Conservation (phyloP, 306 rosid species). For the Vigna angularis region DNA sequence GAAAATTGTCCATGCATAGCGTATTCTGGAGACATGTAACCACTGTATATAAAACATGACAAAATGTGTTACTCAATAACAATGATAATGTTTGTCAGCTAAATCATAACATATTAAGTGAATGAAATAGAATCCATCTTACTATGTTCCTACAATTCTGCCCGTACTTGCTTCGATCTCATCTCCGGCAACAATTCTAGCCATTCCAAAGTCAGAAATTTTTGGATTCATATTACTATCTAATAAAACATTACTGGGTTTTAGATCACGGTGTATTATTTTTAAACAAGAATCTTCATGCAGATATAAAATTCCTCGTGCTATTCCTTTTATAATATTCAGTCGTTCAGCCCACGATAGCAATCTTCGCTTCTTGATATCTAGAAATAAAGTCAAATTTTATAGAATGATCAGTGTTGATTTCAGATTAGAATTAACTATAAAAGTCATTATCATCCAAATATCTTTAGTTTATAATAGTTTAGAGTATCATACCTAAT, state of each 20-base stretch:
- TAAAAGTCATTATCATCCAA: background rate
- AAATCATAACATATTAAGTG: background rate
- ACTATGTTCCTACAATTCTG: slow-evolving; percentile 55
- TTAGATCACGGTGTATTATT: slow-evolving; percentile 59
- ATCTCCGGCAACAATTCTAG: slow-evolving; percentile 41
- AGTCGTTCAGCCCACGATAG: slow-evolving; percentile 45
- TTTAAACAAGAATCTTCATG: slow-evolving; percentile 52
- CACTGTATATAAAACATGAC: slow-evolving; percentile 37
- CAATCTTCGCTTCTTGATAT: slow-evolving; percentile 21
- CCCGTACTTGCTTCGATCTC: slow-evolving; percentile 37
- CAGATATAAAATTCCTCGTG: slow-evolving; percentile 48
- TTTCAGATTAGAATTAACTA: slow-evolving; percentile 7
- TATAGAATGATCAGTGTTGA: background rate
- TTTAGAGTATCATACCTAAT: slow-evolving; percentile 46
- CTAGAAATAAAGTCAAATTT: slow-evolving; percentile 27
- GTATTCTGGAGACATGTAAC: slow-evolving; percentile 55
- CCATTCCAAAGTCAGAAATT: slow-evolving; percentile 61
- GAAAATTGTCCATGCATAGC: slow-evolving; percentile 53
- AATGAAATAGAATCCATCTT: slow-evolving; percentile 24
- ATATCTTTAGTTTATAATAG: background rate
- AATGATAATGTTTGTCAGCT: background rate
- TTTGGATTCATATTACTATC: slow-evolving; percentile 48
- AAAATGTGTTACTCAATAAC: background rate
- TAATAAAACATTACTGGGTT: slow-evolving; percentile 52
- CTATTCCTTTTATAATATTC: slow-evolving; percentile 49